Evolutionary conservation across 1,284 basidiomycete species (phyloP).

Genomic region (Coniophora puteana): DNA sequence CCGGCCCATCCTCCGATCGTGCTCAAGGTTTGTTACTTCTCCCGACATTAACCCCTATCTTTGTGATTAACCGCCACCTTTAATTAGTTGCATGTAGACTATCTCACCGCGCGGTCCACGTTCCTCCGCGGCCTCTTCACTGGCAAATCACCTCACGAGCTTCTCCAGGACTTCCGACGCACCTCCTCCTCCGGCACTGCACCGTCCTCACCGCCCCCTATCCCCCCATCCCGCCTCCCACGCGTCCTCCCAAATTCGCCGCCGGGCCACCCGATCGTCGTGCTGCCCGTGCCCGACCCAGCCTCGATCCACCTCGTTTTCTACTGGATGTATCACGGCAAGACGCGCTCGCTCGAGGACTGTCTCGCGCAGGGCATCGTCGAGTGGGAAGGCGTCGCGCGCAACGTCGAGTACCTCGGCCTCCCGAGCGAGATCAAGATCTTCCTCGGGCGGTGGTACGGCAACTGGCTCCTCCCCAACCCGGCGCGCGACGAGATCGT

Average conservation of each 20-base stretch:
- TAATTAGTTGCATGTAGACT: conserved; percentile 65
- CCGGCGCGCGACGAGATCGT: conserved; percentile 24
- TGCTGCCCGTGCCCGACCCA: conserved; percentile 76
- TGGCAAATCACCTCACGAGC: conserved; percentile 57
- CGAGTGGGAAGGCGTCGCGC: conserved; percentile 75
- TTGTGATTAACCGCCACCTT: conserved; percentile 13
- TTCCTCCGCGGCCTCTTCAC: conserved; percentile 65
- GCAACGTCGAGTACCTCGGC: conserved; percentile 77
- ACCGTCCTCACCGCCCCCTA: conserved; percentile 28
- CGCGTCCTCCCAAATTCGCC: conserved; percentile 58
- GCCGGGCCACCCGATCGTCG: conserved; percentile 61
- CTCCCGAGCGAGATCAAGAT: conserved; percentile 64
- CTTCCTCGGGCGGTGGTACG: conserved; percentile 66
- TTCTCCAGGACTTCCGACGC: conserved; percentile 36
- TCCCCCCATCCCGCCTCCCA: conserved; percentile 54
- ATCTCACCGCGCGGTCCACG: conserved; percentile 68
- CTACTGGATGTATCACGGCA: conserved; percentile 78
- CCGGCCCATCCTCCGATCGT: conserved; percentile 52
- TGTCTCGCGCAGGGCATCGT: conserved; percentile 56
- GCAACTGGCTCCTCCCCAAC: conserved; percentile 48
- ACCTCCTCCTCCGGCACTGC: conserved; percentile 21
- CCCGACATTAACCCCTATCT: not conserved
- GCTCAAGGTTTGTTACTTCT: conserved; percentile 47
- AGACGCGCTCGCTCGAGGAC: conserved; percentile 53
- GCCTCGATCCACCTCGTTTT: conserved; percentile 66